Percentiles rank a stretch among this genome's conserved stretches.
Evolutionary conservation across 1,284 basidiomycete species (phyloP).

Genomic region (Papiliotrema flavescens): DNA sequence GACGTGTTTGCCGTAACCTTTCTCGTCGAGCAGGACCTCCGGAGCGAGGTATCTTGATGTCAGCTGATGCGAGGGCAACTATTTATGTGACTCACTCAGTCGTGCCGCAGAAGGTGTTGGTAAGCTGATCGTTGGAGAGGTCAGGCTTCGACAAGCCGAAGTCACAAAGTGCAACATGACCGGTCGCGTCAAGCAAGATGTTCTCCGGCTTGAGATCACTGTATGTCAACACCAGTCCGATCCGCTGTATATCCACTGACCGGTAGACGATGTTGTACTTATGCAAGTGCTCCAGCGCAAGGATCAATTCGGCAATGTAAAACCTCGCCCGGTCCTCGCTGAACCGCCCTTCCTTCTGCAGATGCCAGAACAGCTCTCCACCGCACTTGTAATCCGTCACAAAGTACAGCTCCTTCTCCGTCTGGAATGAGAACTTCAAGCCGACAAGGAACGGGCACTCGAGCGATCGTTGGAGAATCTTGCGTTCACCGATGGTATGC

Average conservation of each 20-base stretch:
- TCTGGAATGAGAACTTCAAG: conserved; percentile 98
- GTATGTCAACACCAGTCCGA: conserved; percentile 1
- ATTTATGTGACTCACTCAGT: conserved; percentile 58
- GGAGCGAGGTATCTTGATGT: conserved; percentile 81
- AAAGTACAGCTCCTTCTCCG: conserved; percentile 90
- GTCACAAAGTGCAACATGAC: conserved; percentile 93
- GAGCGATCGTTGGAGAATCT: conserved; percentile 91
- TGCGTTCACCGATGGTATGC: conserved; percentile 98
- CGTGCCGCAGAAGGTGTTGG: conserved; percentile 96
- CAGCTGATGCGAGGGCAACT: conserved; percentile 2
- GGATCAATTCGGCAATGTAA: conserved; percentile 89
- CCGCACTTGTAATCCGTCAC: conserved; percentile 99
- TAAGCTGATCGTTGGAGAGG: conserved; percentile 86
- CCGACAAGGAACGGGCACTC: conserved; percentile 98
- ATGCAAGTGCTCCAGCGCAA: conserved; percentile 93
- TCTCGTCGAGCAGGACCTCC: conserved; percentile 97
- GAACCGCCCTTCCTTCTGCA: conserved; percentile 92
- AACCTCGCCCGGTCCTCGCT: conserved; percentile 88
- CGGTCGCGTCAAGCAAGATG: conserved; percentile 92
- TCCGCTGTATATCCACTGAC: conserved; percentile 49
- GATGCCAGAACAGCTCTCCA: conserved; percentile 96
- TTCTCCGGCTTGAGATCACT: conserved; percentile 96
- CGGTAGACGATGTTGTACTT: conserved; percentile 97
- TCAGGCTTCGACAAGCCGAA: conserved; percentile 97
- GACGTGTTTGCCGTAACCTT: conserved; percentile 97